These are phyloP conservation scores for Naumovozyma dairenensis DNA, from an alignment of 805 yeast species.

Conservation along the genomic window DNA sequence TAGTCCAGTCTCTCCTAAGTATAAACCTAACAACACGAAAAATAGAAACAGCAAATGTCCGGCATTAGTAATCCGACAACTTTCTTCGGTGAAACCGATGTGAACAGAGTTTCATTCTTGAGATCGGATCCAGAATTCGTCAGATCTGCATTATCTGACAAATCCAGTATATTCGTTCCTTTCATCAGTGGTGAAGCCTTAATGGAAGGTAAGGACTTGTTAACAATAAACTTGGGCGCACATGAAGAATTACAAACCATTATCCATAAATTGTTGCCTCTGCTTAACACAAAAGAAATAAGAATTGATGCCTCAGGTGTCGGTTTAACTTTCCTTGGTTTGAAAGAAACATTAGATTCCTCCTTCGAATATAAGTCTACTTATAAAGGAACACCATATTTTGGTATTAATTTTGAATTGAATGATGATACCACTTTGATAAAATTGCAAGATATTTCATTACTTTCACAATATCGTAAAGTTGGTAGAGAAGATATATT, in stretches of 20 bases:
- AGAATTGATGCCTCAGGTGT: constrained; percentile 11
- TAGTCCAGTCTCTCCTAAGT: too few relatives aligned
- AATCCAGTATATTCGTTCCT: constrained; percentile 36
- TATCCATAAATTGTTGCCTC: neutral
- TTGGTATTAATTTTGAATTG: constrained; percentile 44
- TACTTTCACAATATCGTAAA: constrained; percentile 4
- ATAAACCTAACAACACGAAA: too few relatives aligned
- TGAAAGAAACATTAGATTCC: constrained; percentile 3
- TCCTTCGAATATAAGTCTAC: constrained; percentile 31
- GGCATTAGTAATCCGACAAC: neutral
- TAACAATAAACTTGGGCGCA: neutral
- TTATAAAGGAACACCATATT: constrained; percentile 54
- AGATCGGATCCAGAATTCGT: constrained; percentile 43
- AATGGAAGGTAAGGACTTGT: constrained; percentile 1
- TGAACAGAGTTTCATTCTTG: constrained; percentile 49
- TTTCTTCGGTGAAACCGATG: constrained; percentile 38
- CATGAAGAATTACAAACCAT: neutral
- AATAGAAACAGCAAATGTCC: neutral
- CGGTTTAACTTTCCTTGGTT: constrained; percentile 20
- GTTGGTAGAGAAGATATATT: constrained; percentile 7
- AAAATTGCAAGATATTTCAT: constrained; percentile 3
- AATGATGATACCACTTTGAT: constrained; percentile 2
- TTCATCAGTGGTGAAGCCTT: constrained; percentile 27
- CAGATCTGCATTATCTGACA: constrained; percentile 33
- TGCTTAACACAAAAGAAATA: constrained; percentile 8